phyloP scores from a whole-genome alignment of 106 monocot species.

The Acanthochlamys bracteata region DNA sequence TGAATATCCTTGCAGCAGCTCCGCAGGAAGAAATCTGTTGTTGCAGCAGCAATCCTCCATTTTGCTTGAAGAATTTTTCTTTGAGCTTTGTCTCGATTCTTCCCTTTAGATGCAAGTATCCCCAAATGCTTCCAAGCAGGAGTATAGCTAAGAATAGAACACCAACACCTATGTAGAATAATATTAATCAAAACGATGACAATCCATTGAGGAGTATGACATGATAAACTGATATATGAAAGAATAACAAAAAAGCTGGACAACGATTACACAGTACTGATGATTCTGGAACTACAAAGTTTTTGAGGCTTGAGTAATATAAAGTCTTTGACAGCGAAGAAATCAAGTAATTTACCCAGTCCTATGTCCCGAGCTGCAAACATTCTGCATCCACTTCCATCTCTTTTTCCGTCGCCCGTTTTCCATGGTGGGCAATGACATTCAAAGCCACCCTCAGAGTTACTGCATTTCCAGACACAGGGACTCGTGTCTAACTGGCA shows the following conservation, averaged over 20 bases:
- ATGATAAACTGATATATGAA: too few relatives aligned
- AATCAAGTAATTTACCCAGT: not conserved
- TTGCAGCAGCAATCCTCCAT: constrained; percentile 40
- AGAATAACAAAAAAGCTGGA: too few relatives aligned
- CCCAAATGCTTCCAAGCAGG: not conserved
- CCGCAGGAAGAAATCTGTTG: constrained; percentile 18
- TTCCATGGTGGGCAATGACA: constrained; percentile 12
- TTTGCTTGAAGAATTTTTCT: constrained; percentile 28
- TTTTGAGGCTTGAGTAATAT: not conserved
- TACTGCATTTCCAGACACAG: constrained; percentile 1
- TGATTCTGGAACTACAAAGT: too few relatives aligned
- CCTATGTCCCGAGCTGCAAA: not conserved
- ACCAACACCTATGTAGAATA: constrained; percentile 13
- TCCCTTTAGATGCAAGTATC: constrained; percentile 16
- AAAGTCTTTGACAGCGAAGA: not conserved
- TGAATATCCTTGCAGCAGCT: constrained; percentile 20
- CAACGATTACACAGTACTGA: too few relatives aligned
- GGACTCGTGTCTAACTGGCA: not conserved
- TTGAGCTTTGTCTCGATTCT: constrained; percentile 12
- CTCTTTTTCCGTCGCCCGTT: not conserved
- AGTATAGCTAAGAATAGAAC: not conserved
- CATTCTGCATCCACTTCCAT: constrained; percentile 6
- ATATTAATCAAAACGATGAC: not conserved
- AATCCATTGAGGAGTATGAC: not conserved
- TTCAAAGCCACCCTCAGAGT: not conserved